Percentiles rank a stretch among this genome's conserved stretches.
Conservation (phyloP, 2,329 filamentous ascomycete genomes). For the Mycosphaerella sp. region DNA sequence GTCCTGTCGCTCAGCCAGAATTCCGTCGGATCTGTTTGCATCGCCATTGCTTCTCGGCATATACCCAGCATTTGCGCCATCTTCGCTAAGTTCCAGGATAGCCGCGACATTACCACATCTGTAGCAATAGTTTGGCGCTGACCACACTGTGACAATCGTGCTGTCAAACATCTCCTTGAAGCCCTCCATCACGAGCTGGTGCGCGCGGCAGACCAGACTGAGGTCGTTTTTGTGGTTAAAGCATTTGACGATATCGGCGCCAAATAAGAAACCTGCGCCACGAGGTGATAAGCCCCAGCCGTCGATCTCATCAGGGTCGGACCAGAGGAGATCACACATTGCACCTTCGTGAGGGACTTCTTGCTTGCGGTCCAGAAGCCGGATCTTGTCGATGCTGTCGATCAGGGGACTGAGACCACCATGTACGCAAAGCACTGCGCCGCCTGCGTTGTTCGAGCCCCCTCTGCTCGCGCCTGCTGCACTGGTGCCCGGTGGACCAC, state of each 20-base stretch:
- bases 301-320: slow-evolving; percentile 63
- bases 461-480: slow-evolving; percentile 64
- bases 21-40: slow-evolving; percentile 42
- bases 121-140: slow-evolving; percentile 94
- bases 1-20: slow-evolving; percentile 40
- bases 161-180: slow-evolving; percentile 94
- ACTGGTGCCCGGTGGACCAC: slow-evolving; percentile 70
- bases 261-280: slow-evolving; percentile 62
- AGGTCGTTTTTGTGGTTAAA: slow-evolving; percentile 73
- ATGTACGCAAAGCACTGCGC: slow-evolving; percentile 91
- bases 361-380: slow-evolving; percentile 90
- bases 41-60: slow-evolving; percentile 61
- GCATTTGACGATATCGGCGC: slow-evolving; percentile 58
- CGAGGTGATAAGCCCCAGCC: slow-evolving; percentile 62
- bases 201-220: slow-evolving; percentile 64
- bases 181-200: slow-evolving; percentile 70
- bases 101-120: slow-evolving; percentile 90
- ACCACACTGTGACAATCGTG: slow-evolving; percentile 83
- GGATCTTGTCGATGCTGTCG: slow-evolving; percentile 91
- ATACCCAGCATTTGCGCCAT: slow-evolving; percentile 53
- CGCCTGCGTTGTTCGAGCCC: slow-evolving; percentile 56
- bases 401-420: slow-evolving; percentile 87
- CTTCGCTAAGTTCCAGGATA: slow-evolving; percentile 86
- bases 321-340: slow-evolving; percentile 72
- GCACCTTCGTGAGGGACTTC: slow-evolving; percentile 77